A percentile compares a stretch with the other conserved stretches of the same genome.
Evolutionary conservation across 2,329 filamentous ascomycete genomes (phyloP).

Genomic region (Trichoderma sp.): DNA sequence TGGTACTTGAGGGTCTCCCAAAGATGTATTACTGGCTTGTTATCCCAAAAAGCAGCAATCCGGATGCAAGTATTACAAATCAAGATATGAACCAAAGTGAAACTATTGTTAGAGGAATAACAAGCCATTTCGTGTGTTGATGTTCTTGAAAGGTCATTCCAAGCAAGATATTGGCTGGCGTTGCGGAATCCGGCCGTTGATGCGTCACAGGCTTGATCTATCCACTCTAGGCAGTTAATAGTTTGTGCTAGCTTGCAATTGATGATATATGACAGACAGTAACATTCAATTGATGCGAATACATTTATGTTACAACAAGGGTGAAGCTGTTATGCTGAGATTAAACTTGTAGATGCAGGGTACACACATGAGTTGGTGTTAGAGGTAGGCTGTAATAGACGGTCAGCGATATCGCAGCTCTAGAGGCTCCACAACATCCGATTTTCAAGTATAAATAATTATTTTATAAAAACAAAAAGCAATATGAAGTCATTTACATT

Average conservation of each 20-base stretch:
- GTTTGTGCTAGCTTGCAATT: not conserved
- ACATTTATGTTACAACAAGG: not conserved
- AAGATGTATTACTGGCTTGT: not conserved
- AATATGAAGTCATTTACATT: not conserved
- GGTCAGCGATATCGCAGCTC: not conserved
- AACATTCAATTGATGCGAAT: not conserved
- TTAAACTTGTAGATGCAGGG: not conserved
- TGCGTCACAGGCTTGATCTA: not conserved
- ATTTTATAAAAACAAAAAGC: not conserved
- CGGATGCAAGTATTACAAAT: not conserved
- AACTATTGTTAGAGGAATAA: not conserved
- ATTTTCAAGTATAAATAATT: not conserved
- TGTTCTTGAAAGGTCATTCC: not conserved
- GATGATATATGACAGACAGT: not conserved
- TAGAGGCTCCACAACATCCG: not conserved
- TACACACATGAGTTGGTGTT: not conserved
- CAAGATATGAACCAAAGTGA: not conserved
- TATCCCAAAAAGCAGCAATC: accelerated
- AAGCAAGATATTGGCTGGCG: not conserved
- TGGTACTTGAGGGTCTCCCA: not conserved
- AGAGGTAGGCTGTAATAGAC: not conserved
- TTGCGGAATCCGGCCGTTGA: not conserved
- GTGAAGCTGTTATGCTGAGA: not conserved
- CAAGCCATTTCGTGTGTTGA: not conserved
- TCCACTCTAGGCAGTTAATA: not conserved